Base-by-base conservation (phyloP, 768 basidiomycete species). In the Vararia minispora region DNA sequence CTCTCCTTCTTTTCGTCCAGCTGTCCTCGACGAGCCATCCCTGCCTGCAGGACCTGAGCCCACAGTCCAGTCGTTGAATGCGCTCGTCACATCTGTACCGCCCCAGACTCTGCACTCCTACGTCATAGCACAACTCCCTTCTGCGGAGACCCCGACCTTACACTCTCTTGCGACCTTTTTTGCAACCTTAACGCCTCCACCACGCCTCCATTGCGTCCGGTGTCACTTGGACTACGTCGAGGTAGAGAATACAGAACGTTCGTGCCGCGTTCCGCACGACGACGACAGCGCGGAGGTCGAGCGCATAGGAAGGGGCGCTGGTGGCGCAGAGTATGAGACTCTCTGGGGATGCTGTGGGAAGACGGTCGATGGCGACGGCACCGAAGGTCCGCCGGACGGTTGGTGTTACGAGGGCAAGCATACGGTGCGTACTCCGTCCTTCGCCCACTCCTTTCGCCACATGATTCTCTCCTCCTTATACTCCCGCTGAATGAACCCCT, bases 401-500 rank as follows among this genome's bases (percentile, higher is more conserved):
- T 88, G 82, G 82, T 88, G 84, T 50, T 87, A 85, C 49, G 83
- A 87, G 54, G 84, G 84, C 3, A 72, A 68, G 55, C 84, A 88
- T 54, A 86, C 84, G 6, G 77, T 78, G 35, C 43, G 74, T 68
- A 29, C 12, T 8, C 14, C 35, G 6, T 12, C 6, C 34, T 11
- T 25, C 27, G n/a, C 13, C 2, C 11, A 23, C 42, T 25, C 14
- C 2, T 28, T 10, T 8, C 9, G 26, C 12, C 16, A 9, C 23
- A 12, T 10, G 18, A 39, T 33, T 31, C 20, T 39, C 3, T 10
- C 28, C n/a, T n/a, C n/a, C 29, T 35, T 26, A 37, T 37, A 17
- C 31, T 29, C 43, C 39, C 18, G 41, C 30, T 1, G 16, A 9
- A 6, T 37, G 22, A n/a, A n/a, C n/a, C 43, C 21, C 18, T 21